Evolutionary conservation across 2,329 filamentous ascomycete genomes (phyloP).

Genomic region (Fusarium virguliforme): DNA sequence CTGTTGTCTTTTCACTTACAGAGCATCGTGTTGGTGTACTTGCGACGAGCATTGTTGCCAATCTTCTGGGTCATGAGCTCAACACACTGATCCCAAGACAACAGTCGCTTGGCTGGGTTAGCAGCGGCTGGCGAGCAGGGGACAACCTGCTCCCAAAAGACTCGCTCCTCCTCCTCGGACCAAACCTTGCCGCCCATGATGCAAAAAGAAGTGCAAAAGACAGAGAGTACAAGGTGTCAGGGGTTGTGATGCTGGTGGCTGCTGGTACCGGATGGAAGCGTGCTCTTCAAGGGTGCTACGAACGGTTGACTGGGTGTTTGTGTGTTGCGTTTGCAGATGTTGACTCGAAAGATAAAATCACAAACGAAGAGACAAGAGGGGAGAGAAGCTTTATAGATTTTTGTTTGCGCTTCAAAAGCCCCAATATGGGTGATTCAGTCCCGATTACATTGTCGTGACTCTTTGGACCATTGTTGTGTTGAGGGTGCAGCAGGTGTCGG

Average conservation of each 20-base stretch:
- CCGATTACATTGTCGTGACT: slow-evolving; percentile 20
- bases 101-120: slow-evolving; percentile 31
- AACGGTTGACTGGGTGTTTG: too few species aligned
- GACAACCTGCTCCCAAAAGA: slow-evolving; percentile 65
- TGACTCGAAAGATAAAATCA: slow-evolving; percentile 21
- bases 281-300: too few species aligned
- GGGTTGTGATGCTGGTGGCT: background rate
- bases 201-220: background rate
- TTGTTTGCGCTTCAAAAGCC: slow-evolving; percentile 8
- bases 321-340: slow-evolving; percentile 7
- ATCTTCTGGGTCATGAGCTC: slow-evolving; percentile 58
- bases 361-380: slow-evolving; percentile 4
- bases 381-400: slow-evolving; percentile 42
- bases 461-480: slow-evolving; percentile 20
- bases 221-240: background rate
- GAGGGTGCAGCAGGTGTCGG: slow-evolving; percentile 15
- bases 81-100: slow-evolving; percentile 59
- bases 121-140: slow-evolving; percentile 57
- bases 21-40: slow-evolving; percentile 60
- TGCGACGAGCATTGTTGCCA: slow-evolving; percentile 56
- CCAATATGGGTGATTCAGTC: slow-evolving; percentile 49
- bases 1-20: slow-evolving; percentile 41
- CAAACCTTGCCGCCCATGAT: slow-evolving; percentile 69
- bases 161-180: slow-evolving; percentile 64
- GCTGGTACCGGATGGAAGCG: slow-evolving; percentile 1